Evolutionary conservation across 2,329 filamentous ascomycete genomes (phyloP), one percentile per base, ranked within the genome.

Genomic region (Fusarium haematococcum): DNA sequence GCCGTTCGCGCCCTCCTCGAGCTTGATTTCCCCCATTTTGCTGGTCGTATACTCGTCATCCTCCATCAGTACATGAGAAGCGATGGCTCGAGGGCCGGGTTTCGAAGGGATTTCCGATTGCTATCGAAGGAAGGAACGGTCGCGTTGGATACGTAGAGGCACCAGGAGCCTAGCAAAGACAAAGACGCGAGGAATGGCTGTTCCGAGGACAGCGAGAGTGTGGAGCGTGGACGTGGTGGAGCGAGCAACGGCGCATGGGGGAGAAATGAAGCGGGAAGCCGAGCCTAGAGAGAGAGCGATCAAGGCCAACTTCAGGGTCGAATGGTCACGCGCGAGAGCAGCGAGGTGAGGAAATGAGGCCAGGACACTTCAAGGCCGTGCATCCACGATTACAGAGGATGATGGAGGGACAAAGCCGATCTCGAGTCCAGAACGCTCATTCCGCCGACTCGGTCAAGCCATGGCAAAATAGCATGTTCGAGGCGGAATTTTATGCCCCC

Each of bases 11-110:
- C 78, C 80, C 41, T 85, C 83, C 75, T 87, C 85, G 61, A 85
- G 81, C 78, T 84, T 87, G 68, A 87, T 81, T 74, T 82, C 81
- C 77, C 85, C 84, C 81, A 87, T 85, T 78, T 80, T 83, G 77
- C 70, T 79, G 62, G 80, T 80, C 72, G 83, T 81, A 77, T 81
- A 77, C 78, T 83, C 83, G 63, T 84, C 83, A 83, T 85, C 83
- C 80, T 84, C 83, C 83, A 85, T 85, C 62, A 79, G 77, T 72
- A 70, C 77, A 79, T 79, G 59, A 75, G 77, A 74, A 68, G 68
- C 20, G 59, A 67, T 56, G 63, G 71, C 65, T 68, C 57, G 61
- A 66, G 48, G 56, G 69, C 69, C 54, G 64, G 66, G 41, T 45
- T 67, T 57, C 60, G 25, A 67, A 32, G 39, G 61, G 56, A 25